A percentile compares a stretch with the other conserved stretches of the same genome.
phyloP scores from a whole-genome alignment of 2,329 filamentous ascomycete species.

The Drechslera avenae region DNA sequence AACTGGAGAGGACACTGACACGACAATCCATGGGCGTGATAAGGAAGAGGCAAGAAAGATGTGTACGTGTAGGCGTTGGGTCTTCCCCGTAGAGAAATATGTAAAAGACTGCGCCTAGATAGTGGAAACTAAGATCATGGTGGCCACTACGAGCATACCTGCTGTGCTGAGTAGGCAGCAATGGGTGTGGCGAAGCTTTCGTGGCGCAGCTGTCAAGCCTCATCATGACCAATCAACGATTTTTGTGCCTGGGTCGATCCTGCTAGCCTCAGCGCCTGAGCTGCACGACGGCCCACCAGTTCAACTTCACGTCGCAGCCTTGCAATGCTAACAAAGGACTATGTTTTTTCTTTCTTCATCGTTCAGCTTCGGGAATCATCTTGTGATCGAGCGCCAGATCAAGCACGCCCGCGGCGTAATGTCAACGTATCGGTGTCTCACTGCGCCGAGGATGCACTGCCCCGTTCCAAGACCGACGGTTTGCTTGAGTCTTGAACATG shows the following conservation, averaged over 20 bases:
- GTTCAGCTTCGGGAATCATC: neutral
- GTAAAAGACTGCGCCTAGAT: no score
- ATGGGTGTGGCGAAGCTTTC: neutral
- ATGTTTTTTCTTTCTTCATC: neutral
- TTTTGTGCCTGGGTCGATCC: neutral
- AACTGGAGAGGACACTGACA: no score
- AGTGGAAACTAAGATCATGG: no score
- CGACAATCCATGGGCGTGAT: no score
- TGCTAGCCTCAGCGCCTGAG: neutral
- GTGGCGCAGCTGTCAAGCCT: neutral
- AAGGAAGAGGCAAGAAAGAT: no score
- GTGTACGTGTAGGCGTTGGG: no score
- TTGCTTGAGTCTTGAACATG: constrained; percentile 12
- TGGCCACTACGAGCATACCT: no score
- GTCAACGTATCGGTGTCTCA: constrained; percentile 1
- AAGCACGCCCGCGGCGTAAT: neutral
- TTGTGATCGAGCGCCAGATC: neutral
- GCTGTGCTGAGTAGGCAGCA: no score
- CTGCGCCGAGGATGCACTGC: constrained; percentile 17
- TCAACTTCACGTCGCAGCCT: neutral
- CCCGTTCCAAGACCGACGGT: constrained; percentile 17
- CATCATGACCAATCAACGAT: neutral
- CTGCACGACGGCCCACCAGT: neutral
- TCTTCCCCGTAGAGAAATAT: no score
- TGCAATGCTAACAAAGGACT: neutral